Conservation (phyloP, 2,329 filamentous ascomycete species). For the Fusarium sp. region DNA sequence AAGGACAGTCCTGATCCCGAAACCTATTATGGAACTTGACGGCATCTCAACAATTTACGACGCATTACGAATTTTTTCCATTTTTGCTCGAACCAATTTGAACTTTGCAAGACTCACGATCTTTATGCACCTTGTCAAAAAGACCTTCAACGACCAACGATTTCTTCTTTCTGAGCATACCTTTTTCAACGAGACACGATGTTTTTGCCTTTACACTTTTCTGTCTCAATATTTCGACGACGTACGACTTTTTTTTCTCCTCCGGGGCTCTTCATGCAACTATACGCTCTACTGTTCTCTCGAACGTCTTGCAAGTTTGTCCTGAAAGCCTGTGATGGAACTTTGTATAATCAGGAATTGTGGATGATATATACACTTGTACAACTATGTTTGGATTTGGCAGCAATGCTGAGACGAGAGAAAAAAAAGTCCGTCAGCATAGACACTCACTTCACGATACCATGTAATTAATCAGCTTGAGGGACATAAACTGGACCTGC, state of each 20-base stretch:
- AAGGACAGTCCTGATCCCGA: not conserved
- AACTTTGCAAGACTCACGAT: slow-evolving; percentile 32
- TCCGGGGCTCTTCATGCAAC: not conserved
- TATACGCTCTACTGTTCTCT: not conserved
- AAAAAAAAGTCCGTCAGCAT: slow-evolving; percentile 23
- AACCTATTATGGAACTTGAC: slow-evolving; percentile 22
- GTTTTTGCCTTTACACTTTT: slow-evolving; percentile 25
- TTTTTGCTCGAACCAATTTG: slow-evolving; percentile 29
- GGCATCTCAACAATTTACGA: slow-evolving; percentile 41
- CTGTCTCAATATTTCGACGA: slow-evolving; percentile 27
- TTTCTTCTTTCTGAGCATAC: slow-evolving; percentile 27
- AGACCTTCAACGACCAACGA: slow-evolving; percentile 36
- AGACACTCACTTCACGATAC: slow-evolving; percentile 39
- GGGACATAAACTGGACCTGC: slow-evolving; percentile 14
- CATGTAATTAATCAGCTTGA: slow-evolving; percentile 33
- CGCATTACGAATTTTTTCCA: slow-evolving; percentile 35
- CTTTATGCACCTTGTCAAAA: slow-evolving; percentile 30
- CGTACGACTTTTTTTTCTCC: slow-evolving; percentile 11
- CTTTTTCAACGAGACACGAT: slow-evolving; percentile 35
- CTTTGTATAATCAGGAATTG: slow-evolving; percentile 26
- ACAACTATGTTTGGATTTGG: slow-evolving; percentile 36
- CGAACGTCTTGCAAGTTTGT: not conserved
- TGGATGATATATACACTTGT: slow-evolving; percentile 28
- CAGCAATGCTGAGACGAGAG: slow-evolving; percentile 24
- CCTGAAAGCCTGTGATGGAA: not conserved